Evolutionary conservation across 768 basidiomycete species (phyloP), one percentile per base, ranked within the genome.

Genomic region (Leccinum longicurvipes): DNA sequence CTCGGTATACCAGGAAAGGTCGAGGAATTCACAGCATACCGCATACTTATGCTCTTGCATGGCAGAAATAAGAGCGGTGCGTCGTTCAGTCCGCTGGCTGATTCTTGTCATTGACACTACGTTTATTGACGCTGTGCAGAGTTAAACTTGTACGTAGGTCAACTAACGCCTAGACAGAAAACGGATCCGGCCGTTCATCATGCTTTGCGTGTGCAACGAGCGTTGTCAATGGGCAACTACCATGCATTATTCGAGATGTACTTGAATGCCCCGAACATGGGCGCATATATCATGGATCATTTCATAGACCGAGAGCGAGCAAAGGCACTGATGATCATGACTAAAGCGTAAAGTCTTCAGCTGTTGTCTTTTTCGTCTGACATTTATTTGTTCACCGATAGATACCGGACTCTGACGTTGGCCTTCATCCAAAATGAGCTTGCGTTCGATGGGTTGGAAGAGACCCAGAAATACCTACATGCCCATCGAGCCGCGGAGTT

Each of bases 231-330:
- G 74, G 91, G 90, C 67, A 99, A 98, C 71, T 99, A 98, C 73
- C 91, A 93, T 72, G 81, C 85, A 41, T 80, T 99, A 63, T 98
- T 98, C 76, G 83, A 84, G 53, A 75, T 93, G 55, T 98, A 91
- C 73, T 64, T 82, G 64, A 78, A 78, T 52, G 92, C 93, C 44
- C 93, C 94, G 25, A 94, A 96, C 68, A 98, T 98, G 97, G 93
- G 93, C 36, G 94, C 84, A 52, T 98, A 98, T 72, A 93, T 99
- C 67, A 97, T 99, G 92, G 97, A 98, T 73, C 94, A 98, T 72
- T 98, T 98, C 71, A 89, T 98, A 65, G 84, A 86, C 65, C 82
- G 97, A 64, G 97, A 98, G 75, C 78, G 97, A 56, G 81, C 89
- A 54, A 83, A 84, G 56, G 94, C 93, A 2, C 71, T 99, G 58